Evolutionary conservation across 441 rosid species (phyloP), one percentile per base, ranked within the genome.

Genomic region (Populus hybrid): DNA sequence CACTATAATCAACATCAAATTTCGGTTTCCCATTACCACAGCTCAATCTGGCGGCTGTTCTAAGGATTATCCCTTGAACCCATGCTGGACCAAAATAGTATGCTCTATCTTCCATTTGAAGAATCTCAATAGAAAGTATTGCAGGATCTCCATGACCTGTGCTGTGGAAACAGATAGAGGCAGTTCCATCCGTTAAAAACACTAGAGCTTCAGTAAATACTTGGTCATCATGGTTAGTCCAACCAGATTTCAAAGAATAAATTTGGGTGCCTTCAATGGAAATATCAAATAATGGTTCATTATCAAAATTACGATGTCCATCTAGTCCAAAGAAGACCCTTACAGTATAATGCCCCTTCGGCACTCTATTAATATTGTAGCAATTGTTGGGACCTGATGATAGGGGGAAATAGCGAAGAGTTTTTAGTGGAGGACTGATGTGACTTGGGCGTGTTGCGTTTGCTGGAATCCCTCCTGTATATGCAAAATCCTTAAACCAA

Each of bases 71-170:
- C 69, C 86, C 93, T 71, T 81, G 85, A 42, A 85, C 87, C 90
- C 88, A 86, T 1, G 81, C 89, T n/a, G 87, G 75, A 20, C 92
- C 98, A 76, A 89, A 90, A 79, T 80, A 83, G 83, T 94, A 96
- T 77, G 98, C 92, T 63, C 81, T 80, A n/a, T 88, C 93, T 84
- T 96, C 95, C 77, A 94, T 88, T 76, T 96, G 98, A 69, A 94
- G 98, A 84, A 96, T 84, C 79, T 96, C 99, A 59, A 94, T 89
- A 2, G 98, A 86, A 65, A 93, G 85, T 50, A 96, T 88, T 0
- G 98, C 90, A 18, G 98, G 99, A 84, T 94, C 99, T 12, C 99
- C 99, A 81, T 90, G 99, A 69, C 99, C 99, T 3, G 99, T 96
- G 75, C 98, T 92, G 28, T 96, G 99, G 80, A 96, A 91, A 85